A percentile compares a stretch with the other conserved stretches of the same genome.
Conservation (phyloP, 139 green algal genomes). For the Klebsormidium nitens region DNA sequence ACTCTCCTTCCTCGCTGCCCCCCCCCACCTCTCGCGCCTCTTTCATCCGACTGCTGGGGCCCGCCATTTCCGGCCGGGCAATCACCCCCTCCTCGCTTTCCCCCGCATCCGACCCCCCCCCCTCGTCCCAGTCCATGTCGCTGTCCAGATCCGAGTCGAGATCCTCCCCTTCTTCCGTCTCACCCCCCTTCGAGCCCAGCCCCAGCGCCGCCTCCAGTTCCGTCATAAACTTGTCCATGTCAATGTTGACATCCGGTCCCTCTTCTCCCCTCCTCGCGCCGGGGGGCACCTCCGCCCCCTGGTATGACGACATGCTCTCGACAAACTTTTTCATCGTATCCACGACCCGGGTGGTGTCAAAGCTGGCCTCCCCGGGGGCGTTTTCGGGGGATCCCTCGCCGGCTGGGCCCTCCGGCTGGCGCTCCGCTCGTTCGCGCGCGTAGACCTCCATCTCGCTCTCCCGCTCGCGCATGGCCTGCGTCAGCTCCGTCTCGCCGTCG, state of each 20-base stretch:
- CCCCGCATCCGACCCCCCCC: not conserved
- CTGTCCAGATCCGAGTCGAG: not conserved
- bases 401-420: not conserved
- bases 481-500: constrained; percentile 26
- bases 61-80: no score
- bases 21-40: no score
- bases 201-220: constrained; percentile 3
- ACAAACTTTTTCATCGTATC: constrained; percentile 21
- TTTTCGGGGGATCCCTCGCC: constrained; percentile 2
- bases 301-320: constrained; percentile 25
- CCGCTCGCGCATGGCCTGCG: constrained; percentile 8
- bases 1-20: constrained; percentile 5
- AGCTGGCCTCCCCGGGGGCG: not conserved
- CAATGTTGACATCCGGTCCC: not conserved
- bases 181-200: not conserved
- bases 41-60: no score
- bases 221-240: constrained; percentile 17
- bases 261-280: not conserved
- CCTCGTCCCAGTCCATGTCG: not conserved
- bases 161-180: not conserved
- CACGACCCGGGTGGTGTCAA: not conserved
- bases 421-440: constrained; percentile 5
- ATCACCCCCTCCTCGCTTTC: not conserved
- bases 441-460: constrained; percentile 33
- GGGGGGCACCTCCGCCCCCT: constrained; percentile 25